Conservation (phyloP, 1,284 basidiomycete species). For the Takashimella tepidaria region DNA sequence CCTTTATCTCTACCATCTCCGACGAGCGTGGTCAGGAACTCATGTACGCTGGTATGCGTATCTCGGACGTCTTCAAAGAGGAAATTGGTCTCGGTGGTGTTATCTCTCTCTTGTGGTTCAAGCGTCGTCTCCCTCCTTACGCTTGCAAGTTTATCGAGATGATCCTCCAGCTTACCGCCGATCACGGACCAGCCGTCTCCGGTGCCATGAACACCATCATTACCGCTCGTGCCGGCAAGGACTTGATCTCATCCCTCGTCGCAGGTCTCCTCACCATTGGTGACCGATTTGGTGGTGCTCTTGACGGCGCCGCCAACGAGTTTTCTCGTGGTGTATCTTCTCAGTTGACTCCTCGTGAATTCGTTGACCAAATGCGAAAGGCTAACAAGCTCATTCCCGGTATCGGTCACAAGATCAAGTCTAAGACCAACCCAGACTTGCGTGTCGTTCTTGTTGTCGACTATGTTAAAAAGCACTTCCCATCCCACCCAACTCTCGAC, state of each 20-base stretch:
- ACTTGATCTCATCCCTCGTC: conserved; percentile 92
- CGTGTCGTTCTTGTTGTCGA: conserved; percentile 98
- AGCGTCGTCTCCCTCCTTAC: conserved; percentile 61
- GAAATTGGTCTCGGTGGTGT: conserved; percentile 97
- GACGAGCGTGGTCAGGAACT: conserved; percentile 99
- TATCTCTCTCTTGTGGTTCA: conserved; percentile 95
- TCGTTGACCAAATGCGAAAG: conserved; percentile 93
- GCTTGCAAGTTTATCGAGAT: conserved; percentile 95
- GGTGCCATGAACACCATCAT: conserved; percentile 99
- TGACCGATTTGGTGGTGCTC: conserved; percentile 97
- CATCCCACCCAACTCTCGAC: conserved; percentile 81
- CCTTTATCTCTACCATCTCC: conserved; percentile 99
- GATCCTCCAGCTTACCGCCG: conserved; percentile 98
- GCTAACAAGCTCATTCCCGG: conserved; percentile 94
- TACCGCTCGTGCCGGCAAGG: conserved; percentile 96
- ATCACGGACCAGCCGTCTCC: conserved; percentile 84
- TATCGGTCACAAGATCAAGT: conserved; percentile 99
- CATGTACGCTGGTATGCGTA: conserved; percentile 97
- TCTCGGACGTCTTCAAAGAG: conserved; percentile 97
- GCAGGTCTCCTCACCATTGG: conserved; percentile 97
- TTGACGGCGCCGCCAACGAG: conserved; percentile 94
- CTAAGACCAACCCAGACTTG: conserved; percentile 92
- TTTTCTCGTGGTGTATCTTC: conserved; percentile 87
- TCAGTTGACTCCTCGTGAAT: conserved; percentile 91
- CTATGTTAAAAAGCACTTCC: conserved; percentile 94